Percentiles rank a stretch among this genome's conserved stretches.
These are phyloP conservation scores for Chaetomium olivaceum DNA, from an alignment of 2,329 filamentous ascomycete genomes.

Conservation along the genomic window DNA sequence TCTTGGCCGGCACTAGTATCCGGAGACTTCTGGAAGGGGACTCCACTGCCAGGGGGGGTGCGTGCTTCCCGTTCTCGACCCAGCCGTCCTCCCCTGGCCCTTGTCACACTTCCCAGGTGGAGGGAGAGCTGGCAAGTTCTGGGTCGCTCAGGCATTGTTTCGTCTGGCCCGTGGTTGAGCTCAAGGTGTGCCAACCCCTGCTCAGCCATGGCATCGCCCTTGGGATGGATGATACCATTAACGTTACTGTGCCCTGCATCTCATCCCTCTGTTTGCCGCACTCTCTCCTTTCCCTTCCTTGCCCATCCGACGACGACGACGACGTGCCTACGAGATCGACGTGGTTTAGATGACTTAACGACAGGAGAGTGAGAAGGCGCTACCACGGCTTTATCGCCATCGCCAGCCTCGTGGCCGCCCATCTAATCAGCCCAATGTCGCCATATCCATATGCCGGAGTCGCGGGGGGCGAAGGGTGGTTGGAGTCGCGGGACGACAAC, in stretches of 20 bases:
- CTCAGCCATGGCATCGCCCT: constrained; percentile 14
- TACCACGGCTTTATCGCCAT: constrained; percentile 38
- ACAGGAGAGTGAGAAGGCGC: constrained; percentile 40
- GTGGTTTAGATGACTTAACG: constrained; percentile 48
- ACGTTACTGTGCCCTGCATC: constrained; percentile 29
- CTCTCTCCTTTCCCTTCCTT: constrained; percentile 31
- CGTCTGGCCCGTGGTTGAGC: constrained; percentile 46
- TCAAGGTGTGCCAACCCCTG: constrained; percentile 33
- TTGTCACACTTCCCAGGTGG: constrained; percentile 40
- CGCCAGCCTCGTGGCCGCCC: constrained; percentile 33
- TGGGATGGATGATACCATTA: constrained; percentile 27
- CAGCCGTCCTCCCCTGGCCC: constrained; percentile 24
- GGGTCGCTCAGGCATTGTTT: constrained; percentile 46
- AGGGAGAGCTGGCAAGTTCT: constrained; percentile 37
- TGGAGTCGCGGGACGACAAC: constrained; percentile 38
- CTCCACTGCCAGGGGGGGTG: constrained; percentile 3
- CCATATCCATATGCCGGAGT: constrained; percentile 32
- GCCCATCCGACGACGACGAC: constrained; percentile 37
- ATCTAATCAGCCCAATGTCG: constrained; percentile 33
- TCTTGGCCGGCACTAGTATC: constrained; percentile 16
- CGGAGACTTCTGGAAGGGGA: constrained; percentile 27
- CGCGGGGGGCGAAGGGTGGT: constrained; percentile 34
- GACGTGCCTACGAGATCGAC: constrained; percentile 35
- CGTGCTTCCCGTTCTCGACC: constrained; percentile 23
- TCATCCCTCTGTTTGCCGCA: constrained; percentile 31